phyloP scores from a whole-genome alignment of 495 filamentous ascomycete genomes.

The Lasiosphaeria miniovina region DNA sequence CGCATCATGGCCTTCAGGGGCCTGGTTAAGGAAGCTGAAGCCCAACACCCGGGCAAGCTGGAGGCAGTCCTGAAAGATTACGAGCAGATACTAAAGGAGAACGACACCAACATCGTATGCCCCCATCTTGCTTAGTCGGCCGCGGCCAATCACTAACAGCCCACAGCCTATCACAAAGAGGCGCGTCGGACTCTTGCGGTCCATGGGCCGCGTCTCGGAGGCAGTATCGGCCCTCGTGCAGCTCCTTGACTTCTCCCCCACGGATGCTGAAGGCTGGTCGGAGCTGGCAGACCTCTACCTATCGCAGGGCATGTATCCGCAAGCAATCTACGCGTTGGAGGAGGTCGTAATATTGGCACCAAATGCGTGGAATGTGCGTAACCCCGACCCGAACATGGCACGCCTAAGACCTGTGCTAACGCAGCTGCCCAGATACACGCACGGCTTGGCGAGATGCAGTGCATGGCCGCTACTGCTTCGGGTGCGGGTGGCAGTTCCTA shows the following conservation, averaged over 20 bases:
- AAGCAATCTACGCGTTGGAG: constrained; percentile 86
- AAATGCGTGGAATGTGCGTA: constrained; percentile 88
- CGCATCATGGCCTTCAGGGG: constrained; percentile 78
- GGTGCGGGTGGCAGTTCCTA: constrained; percentile 40
- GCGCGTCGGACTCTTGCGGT: constrained; percentile 73
- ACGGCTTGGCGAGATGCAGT: constrained; percentile 77
- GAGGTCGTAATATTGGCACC: constrained; percentile 86
- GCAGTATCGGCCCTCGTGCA: constrained; percentile 70
- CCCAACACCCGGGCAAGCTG: constrained; percentile 59
- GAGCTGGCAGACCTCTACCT: constrained; percentile 87
- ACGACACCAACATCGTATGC: constrained; percentile 77
- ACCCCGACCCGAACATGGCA: constrained; percentile 8
- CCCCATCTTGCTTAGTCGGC: constrained; percentile 3
- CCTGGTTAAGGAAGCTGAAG: constrained; percentile 80
- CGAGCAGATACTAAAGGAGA: constrained; percentile 66
- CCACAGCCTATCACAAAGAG: constrained; percentile 80
- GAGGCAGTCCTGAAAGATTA: constrained; percentile 71
- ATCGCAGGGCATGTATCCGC: constrained; percentile 67
- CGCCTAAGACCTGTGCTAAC: constrained; percentile 27
- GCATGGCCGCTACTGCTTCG: constrained; percentile 57
- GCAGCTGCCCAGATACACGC: constrained; percentile 68
- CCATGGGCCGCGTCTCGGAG: constrained; percentile 63
- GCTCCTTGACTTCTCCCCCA: constrained; percentile 78
- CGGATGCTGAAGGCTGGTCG: constrained; percentile 90
- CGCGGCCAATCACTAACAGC: constrained; percentile 19